Evolutionary conservation across 345 rosid genomes (phyloP).

Genomic region (Lepidium sativum): DNA sequence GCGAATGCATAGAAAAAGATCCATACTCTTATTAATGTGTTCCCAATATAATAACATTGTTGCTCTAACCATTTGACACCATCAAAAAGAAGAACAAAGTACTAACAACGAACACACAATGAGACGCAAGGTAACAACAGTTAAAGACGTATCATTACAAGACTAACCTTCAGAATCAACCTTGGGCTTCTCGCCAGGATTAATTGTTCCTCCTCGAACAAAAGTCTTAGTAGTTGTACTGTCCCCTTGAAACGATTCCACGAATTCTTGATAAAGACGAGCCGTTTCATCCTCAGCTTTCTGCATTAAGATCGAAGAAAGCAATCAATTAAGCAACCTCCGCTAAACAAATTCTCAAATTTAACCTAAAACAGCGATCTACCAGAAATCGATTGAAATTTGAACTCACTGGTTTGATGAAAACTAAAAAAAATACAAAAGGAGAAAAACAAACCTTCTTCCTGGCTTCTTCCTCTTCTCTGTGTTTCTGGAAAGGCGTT

Average conservation of each 20-base stretch:
- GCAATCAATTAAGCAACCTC: not conserved
- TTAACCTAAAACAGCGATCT: not conserved
- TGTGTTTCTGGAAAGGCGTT: conserved; percentile 94
- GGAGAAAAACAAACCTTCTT: conserved; percentile 47
- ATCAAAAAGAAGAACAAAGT: conserved; percentile 27
- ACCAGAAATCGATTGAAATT: not conserved
- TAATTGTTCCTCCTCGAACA: conserved; percentile 88
- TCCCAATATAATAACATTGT: conserved; percentile 41
- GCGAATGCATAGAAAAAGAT: conserved; percentile 88
- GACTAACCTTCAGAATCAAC: conserved; percentile 74
- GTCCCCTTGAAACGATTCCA: conserved; percentile 94
- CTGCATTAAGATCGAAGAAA: conserved; percentile 20
- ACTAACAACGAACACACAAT: conserved; percentile 2
- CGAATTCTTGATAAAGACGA: conserved; percentile 82
- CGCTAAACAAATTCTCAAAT: not conserved
- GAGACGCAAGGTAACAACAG: not conserved
- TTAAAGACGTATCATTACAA: not conserved
- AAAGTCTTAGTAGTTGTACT: conserved; percentile 59
- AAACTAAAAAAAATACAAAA: not conserved
- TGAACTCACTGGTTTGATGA: not conserved
- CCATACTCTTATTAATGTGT: conserved; percentile 89
- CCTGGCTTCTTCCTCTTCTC: conserved; percentile 97
- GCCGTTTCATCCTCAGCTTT: conserved; percentile 97
- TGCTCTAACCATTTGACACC: conserved; percentile 51
- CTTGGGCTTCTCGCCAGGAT: conserved; percentile 68